Percentiles rank a stretch among this genome's conserved stretches.
phyloP scores from a whole-genome alignment of 352 stramenopile species.

The Pythium guiyangense region DNA sequence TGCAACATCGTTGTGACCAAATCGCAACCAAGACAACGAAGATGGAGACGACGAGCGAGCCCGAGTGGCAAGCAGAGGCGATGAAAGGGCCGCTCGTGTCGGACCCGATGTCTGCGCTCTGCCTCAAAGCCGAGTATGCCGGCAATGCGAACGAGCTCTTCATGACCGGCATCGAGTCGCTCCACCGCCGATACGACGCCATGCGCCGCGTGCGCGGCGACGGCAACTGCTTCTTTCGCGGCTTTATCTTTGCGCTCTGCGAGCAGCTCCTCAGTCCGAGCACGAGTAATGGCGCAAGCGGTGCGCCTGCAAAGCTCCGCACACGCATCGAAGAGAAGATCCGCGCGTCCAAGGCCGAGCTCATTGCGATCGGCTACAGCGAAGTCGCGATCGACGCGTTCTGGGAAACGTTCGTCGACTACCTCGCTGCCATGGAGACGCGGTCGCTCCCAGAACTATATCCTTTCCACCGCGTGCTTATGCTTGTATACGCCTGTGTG shows the following conservation, averaged over 20 bases:
- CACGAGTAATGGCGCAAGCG: background rate
- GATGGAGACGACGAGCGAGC: background rate
- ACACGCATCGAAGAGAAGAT: conserved; percentile 53
- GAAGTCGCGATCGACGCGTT: conserved; percentile 92
- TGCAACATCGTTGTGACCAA: no score
- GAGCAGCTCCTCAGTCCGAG: conserved; percentile 51
- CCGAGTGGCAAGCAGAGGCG: conserved; percentile 5
- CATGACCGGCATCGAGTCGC: conserved; percentile 57
- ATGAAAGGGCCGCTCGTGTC: conserved; percentile 36
- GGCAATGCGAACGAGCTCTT: conserved; percentile 75
- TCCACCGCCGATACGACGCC: conserved; percentile 61
- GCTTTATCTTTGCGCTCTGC: conserved; percentile 87
- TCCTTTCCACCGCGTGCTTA: conserved; percentile 17
- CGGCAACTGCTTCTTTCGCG: conserved; percentile 91
- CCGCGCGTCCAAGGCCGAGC: conserved; percentile 57
- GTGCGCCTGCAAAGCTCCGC: conserved; percentile 22
- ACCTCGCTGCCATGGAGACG: conserved; percentile 74
- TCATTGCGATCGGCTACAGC: conserved; percentile 87
- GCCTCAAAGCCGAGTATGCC: conserved; percentile 63
- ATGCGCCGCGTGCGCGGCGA: conserved; percentile 85
- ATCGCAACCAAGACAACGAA: background rate
- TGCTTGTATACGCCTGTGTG: conserved; percentile 8
- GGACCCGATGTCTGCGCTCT: conserved; percentile 49
- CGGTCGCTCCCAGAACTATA: conserved; percentile 56
- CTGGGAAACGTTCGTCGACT: conserved; percentile 91